Evolutionary conservation across 148 eudicot genomes (phyloP), one percentile per base, ranked within the genome.

Genomic region (Camellia sinensis): DNA sequence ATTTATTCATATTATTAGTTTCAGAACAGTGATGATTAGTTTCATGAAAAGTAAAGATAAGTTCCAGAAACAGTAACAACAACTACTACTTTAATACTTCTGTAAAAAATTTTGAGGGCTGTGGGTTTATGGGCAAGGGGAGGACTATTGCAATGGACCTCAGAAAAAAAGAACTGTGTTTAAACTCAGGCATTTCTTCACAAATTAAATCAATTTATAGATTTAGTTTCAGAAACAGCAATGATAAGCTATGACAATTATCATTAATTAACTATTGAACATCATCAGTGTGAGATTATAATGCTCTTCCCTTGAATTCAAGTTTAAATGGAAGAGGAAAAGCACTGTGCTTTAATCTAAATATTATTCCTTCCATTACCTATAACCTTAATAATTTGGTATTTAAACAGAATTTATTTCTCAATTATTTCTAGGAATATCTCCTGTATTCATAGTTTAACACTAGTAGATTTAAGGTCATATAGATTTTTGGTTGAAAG

Each of bases 11-110:
- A 1, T 8, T 71, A 7, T 21, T 19, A 59, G 10, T 21, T 22
- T 45, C 0, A 29, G 37, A 29, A 29, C 37, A 29, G 37, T 29
- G 37, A 29, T 29, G 37, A 29, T 29, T 29, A 29, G 7, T 48
- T 22, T 71, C 56, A 48, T 15, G 44, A 46, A 45, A 17, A 18
- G n/a, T 45, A 14, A 17, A 37, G 9, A 40, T 22, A 22, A 67
- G 73, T 70, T 70, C 46, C 56, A 70, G 73, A 70, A 17, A 70
- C 71, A 41, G n/a, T 41, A 66, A 22, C 37, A 67, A 41, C 5
- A 67, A 44, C 37, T 29, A 17, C 37, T 29, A 29, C 37, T 29
- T 29, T 29, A 29, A 29, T 29, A 29, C 37, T 29, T 29, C 37
- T 29, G 37, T 67, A 8, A 40, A 40, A 66, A 7, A 67, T 21